Percentiles rank a stretch among this genome's conserved stretches.
phyloP scores from a whole-genome alignment of 1,284 basidiomycete genomes.

The Microbotryum violaceum region DNA sequence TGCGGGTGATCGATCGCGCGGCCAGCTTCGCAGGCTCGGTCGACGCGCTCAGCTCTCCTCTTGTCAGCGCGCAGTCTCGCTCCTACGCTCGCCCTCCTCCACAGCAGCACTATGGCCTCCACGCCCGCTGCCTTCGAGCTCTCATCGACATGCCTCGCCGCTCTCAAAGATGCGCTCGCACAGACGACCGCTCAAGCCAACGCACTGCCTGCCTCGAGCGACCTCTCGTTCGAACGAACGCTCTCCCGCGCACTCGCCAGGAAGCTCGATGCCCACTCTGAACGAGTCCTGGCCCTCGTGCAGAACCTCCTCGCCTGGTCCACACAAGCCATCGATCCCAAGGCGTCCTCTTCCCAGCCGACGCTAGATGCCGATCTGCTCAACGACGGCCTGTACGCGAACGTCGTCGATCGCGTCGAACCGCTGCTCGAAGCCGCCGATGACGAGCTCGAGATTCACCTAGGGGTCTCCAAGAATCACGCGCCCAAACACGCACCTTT shows the following conservation, averaged over 20 bases:
- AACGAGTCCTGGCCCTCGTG: conserved; percentile 48
- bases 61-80: not conserved
- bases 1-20: no score
- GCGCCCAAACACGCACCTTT: conserved; percentile 1
- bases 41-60: no score
- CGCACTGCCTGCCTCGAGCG: conserved; percentile 20
- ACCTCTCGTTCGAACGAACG: conserved; percentile 33
- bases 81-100: not conserved
- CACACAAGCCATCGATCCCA: not conserved
- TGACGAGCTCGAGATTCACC: conserved; percentile 27
- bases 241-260: conserved; percentile 29
- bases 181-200: conserved; percentile 22
- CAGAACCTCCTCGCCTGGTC: conserved; percentile 57
- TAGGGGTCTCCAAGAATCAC: conserved; percentile 26
- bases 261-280: conserved; percentile 23
- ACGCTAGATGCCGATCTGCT: conserved; percentile 63
- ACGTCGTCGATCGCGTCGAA: conserved; percentile 76
- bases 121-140: not conserved
- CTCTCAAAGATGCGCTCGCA: conserved; percentile 14
- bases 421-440: conserved; percentile 67
- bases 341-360: conserved; percentile 38
- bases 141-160: conserved; percentile 6
- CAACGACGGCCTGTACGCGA: conserved; percentile 66
- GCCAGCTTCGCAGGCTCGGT: no score
- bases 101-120: not conserved